Base-by-base conservation (phyloP, 495 filamentous ascomycete species). In the Oleoguttula mirabilis region DNA sequence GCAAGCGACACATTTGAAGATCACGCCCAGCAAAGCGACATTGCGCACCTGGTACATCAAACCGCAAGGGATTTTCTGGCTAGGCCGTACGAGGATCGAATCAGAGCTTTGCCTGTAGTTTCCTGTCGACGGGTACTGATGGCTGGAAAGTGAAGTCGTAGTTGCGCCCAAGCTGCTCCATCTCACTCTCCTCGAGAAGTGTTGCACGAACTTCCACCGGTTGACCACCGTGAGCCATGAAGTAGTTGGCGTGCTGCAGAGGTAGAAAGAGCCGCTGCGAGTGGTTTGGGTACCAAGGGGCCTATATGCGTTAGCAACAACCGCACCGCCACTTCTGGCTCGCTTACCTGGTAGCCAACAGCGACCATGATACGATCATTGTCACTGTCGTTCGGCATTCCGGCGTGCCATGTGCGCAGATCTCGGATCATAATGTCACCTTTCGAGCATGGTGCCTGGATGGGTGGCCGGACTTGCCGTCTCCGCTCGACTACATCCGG, bases 391-490 rank as follows among this genome's bases (percentile, higher is more conserved):
- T 77, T 77, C 10, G 70, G 71, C 61, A 71, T 71, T 0, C 72
- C 74, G 6, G 67, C 70, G 55, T 77, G 71, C 72, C 72, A 77
- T 8, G 76, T 60, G 20, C 73, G 55, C 39, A 76, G 55, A 52
- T 76, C 72, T 8, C 74, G 60, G 10, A 77, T 47, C 17, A 73
- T 50, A 12, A 75, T 54, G 28, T 64, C 64, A 1, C 72, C 70
- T 40, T 71, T 73, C 15, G 63, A 59, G 1, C 72, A 58, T 4
- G 55, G 37, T 0, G 69, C 67, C 50, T 76, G 73, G 20, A 55
- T 54, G 2, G 71, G 71, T 4, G 65, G 57, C 14, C 66, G 47
- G 3, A 58, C 45, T 12, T 39, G 44, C 7, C 60, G 42, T 11
- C 62, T 56, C 36, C 56, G 47, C 11, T 67, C 62, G 5, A 75